Conservation (phyloP, 495 filamentous ascomycete genomes). For the Achaetomiella virescens region DNA sequence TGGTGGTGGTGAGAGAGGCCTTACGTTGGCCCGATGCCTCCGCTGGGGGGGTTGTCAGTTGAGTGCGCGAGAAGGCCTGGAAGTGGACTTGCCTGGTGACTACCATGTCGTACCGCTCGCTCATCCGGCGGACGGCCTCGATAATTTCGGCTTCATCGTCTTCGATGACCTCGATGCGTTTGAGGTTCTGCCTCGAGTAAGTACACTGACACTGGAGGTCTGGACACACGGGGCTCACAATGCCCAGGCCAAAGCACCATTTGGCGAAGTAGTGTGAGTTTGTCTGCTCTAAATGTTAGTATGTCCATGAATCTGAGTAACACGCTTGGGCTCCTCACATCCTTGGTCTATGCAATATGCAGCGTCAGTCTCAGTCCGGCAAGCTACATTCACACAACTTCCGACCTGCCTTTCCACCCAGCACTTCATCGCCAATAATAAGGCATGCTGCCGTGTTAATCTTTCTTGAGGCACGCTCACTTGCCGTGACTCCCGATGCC, state of each 20-base stretch:
- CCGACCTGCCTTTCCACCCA: conserved; percentile 79
- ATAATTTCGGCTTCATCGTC: conserved; percentile 89
- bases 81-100: conserved; percentile 55
- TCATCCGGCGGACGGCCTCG: conserved; percentile 81
- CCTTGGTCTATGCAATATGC: conserved; percentile 27
- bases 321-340: too few relatives aligned
- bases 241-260: conserved; percentile 86
- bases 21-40: conserved; percentile 92
- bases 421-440: conserved; percentile 94
- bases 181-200: conserved; percentile 52
- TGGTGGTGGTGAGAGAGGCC: background rate
- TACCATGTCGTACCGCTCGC: conserved; percentile 81
- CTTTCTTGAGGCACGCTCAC: conserved; percentile 49
- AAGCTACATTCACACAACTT: background rate
- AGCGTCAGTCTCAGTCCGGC: conserved; percentile 10
- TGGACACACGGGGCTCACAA: conserved; percentile 44
- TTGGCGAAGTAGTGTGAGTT: conserved; percentile 90
- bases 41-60: conserved; percentile 40
- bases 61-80: background rate
- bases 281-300: conserved; percentile 47
- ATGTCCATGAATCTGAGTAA: too few relatives aligned
- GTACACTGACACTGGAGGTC: background rate
- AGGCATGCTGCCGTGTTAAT: conserved; percentile 90
- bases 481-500: conserved; percentile 40
- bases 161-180: conserved; percentile 84